Evolutionary conservation across 768 basidiomycete genomes (phyloP).

Genomic region (Clitopilus hobsonii): DNA sequence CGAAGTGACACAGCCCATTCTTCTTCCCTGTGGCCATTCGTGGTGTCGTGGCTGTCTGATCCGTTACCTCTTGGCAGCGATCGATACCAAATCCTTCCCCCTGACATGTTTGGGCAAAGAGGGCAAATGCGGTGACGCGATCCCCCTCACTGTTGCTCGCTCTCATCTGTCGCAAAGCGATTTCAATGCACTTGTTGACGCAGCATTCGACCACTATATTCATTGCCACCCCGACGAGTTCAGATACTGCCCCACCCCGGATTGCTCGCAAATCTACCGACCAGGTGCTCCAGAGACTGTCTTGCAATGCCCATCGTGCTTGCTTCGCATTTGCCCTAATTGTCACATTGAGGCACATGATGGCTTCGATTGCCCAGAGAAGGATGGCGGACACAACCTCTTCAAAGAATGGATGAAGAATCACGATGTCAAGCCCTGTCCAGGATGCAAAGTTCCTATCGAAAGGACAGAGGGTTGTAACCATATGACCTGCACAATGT

Average conservation of each 20-base stretch:
- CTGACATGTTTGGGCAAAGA: slow-evolving; percentile 67
- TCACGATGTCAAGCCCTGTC: slow-evolving; percentile 72
- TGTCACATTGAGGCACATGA: slow-evolving; percentile 61
- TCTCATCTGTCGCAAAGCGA: slow-evolving; percentile 45
- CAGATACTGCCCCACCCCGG: slow-evolving; percentile 73
- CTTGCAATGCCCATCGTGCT: slow-evolving; percentile 69
- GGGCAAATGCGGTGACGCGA: slow-evolving; percentile 49
- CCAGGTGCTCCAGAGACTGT: slow-evolving; percentile 41
- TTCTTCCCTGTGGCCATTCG: slow-evolving; percentile 58
- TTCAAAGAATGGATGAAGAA: slow-evolving; percentile 61
- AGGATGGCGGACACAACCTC: slow-evolving; percentile 46
- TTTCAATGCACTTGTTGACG: slow-evolving; percentile 50
- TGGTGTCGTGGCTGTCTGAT: slow-evolving; percentile 65
- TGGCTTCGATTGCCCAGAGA: slow-evolving; percentile 59
- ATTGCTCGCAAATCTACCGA: slow-evolving; percentile 74
- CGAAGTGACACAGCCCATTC: slow-evolving; percentile 44
- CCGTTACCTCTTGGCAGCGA: slow-evolving; percentile 53
- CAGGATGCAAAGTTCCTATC: slow-evolving; percentile 65
- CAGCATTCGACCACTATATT: slow-evolving; percentile 59
- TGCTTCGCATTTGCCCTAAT: slow-evolving; percentile 60
- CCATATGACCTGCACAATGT: slow-evolving; percentile 75
- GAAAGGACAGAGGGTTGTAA: slow-evolving; percentile 77
- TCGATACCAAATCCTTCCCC: slow-evolving; percentile 60
- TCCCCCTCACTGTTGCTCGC: slow-evolving; percentile 50
- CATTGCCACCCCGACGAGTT: slow-evolving; percentile 58